Conservation (phyloP, 2,329 filamentous ascomycete genomes). For the Falciphora oryzae region DNA sequence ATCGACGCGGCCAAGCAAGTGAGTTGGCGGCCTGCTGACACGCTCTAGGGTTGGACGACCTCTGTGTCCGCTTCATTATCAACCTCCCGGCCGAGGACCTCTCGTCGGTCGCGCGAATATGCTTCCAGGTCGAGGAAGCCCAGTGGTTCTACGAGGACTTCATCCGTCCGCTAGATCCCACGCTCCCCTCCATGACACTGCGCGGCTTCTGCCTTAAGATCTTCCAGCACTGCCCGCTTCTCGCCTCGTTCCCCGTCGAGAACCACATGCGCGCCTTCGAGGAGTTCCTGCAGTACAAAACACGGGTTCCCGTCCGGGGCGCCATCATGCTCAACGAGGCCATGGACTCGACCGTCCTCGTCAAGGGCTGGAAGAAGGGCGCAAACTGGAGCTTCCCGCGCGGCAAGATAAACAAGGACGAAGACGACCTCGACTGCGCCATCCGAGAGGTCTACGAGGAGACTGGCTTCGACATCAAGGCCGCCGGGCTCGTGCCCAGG, state of each 20-base stretch:
- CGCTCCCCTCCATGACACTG: conserved; percentile 77
- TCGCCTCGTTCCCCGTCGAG: conserved; percentile 72
- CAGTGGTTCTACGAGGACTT: conserved; percentile 99
- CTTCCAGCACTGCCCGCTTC: conserved; percentile 88
- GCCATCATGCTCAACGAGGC: conserved; percentile 86
- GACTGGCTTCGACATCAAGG: conserved; percentile 78
- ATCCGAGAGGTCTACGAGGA: conserved; percentile 94
- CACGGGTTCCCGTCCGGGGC: conserved; percentile 84
- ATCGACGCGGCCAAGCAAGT: neutral
- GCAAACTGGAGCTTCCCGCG: conserved; percentile 95
- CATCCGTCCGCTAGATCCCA: conserved; percentile 81
- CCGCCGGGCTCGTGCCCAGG: conserved; percentile 68
- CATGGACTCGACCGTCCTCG: conserved; percentile 92
- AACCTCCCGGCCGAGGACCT: conserved; percentile 92
- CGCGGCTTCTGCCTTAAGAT: conserved; percentile 83
- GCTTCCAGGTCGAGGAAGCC: conserved; percentile 97
- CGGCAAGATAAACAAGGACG: conserved; percentile 97
- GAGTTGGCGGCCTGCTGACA: conserved; percentile 2
- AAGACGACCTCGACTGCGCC: conserved; percentile 89
- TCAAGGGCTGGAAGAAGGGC: conserved; percentile 97
- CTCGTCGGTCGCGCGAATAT: conserved; percentile 84
- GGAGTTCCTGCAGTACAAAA: conserved; percentile 92
- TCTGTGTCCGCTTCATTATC: conserved; percentile 96
- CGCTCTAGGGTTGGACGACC: conserved; percentile 80
- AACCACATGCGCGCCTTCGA: conserved; percentile 80